phyloP scores from a whole-genome alignment of 2,329 filamentous ascomycete species.

The Thermochaetoides dissita region DNA sequence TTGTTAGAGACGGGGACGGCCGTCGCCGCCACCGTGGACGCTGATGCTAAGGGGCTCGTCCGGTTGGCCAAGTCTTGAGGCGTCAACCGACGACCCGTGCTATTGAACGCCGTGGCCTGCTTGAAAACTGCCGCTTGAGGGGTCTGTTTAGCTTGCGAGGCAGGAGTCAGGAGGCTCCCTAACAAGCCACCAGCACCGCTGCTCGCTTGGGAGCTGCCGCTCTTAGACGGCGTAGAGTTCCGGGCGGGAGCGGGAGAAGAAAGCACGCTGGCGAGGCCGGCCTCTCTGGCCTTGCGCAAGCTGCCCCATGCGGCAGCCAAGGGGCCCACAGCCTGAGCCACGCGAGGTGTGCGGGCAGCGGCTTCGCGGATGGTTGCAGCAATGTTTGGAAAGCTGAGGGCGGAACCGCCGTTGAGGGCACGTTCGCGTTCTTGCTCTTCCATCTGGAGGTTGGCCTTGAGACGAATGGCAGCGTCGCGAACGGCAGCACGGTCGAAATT shows the following conservation, averaged over 20 bases:
- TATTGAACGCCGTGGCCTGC: constrained; percentile 48
- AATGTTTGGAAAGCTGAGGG: constrained; percentile 58
- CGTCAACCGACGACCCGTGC: constrained; percentile 44
- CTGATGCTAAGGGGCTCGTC: constrained; percentile 20
- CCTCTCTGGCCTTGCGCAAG: constrained; percentile 63
- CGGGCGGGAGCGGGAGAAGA: constrained; percentile 28
- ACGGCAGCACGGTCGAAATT: constrained; percentile 65
- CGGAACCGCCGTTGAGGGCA: constrained; percentile 55
- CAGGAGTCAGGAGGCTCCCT: constrained; percentile 73
- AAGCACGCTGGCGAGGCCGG: constrained; percentile 31
- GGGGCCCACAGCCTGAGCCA: constrained; percentile 66
- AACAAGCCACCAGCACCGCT: constrained; percentile 42
- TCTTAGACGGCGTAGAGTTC: constrained; percentile 47
- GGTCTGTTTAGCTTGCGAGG: constrained; percentile 54
- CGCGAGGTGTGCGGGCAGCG: constrained; percentile 52
- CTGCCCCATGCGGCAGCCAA: constrained; percentile 88
- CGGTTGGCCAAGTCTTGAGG: constrained; percentile 33
- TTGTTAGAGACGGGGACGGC: background rate
- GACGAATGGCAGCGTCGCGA: constrained; percentile 79
- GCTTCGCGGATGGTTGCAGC: constrained; percentile 64
- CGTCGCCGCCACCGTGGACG: constrained; percentile 19
- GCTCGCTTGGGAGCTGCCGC: constrained; percentile 18
- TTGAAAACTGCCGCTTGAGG: constrained; percentile 25
- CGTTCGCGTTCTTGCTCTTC: constrained; percentile 91
- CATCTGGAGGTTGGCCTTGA: constrained; percentile 93